Base-by-base conservation (phyloP, 1,139 yeast species). In the Blastobotrys buckinghamii region DNA sequence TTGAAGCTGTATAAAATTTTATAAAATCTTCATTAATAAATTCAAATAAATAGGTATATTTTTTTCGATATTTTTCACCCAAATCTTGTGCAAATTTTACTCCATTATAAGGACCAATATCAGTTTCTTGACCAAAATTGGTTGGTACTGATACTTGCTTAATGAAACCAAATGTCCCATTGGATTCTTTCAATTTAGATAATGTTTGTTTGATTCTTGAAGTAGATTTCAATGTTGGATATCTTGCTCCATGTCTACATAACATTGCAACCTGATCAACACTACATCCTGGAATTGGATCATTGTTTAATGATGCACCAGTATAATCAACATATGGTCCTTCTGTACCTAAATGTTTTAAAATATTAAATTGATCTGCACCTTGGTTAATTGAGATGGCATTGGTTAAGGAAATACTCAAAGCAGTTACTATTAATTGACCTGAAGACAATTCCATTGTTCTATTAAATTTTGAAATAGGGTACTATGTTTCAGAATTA, bases 291-390 rank as follows among this genome's bases (percentile, higher is more conserved):
- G 15, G 12, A 5, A 29, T n/a, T 6, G 65, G 60, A 43, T 74
- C 57, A 33, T 68, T 66, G 59, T 81, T 75, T 22, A 22, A 22
- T 22, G 7, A 22, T 22, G 24, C 24, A 22, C 24, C 24, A 22
- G 6, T 22, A 6, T 78, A 70, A 74, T 67, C 55, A 69, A 76
- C 0, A 27, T 40, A 50, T 6, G 52, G 52, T 15, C 52, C 52
- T 20, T 39, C 36, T 8, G 48, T 44, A 20, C 50, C 52, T 15
- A 50, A 24, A 15, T 41, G 22, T 7, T 27, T 35, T 9, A 40
- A 27, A 3, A 40, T 27, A 19, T 40, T 39, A 12, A 19, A 12
- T 38, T 22, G 39, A 24, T 15, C 24, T 5, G 24, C 24, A 22
- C 7, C 7, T 22, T 22, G 24, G 7, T 22, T 22, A 4, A 22